phyloP scores from a whole-genome alignment of 306 rosid species.

The Nissolia schottii region DNA sequence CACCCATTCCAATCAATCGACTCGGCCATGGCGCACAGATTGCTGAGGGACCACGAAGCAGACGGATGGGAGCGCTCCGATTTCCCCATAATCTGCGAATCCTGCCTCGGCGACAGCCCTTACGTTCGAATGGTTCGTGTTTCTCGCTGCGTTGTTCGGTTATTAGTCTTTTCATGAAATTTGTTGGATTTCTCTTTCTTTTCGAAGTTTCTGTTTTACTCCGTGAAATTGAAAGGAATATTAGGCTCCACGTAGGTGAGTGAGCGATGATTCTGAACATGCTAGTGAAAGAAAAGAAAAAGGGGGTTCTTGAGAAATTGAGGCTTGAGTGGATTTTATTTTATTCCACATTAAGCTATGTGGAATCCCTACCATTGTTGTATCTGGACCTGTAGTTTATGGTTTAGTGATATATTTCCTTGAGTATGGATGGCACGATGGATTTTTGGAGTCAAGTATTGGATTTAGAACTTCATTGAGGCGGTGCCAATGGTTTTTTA shows the following conservation, averaged over 20 bases:
- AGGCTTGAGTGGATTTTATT: neutral
- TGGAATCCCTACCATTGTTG: neutral
- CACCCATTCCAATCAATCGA: neutral
- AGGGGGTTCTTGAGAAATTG: neutral
- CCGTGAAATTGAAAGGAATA: neutral
- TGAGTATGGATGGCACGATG: neutral
- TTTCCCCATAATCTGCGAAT: conserved; percentile 57
- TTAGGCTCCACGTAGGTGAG: neutral
- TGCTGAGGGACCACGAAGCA: conserved; percentile 55
- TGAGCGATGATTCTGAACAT: neutral
- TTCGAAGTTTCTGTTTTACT: neutral
- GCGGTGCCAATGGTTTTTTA: neutral
- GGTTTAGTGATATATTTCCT: neutral
- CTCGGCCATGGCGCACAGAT: conserved; percentile 44
- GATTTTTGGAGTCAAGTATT: neutral
- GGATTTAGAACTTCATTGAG: neutral
- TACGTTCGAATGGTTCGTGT: conserved; percentile 51
- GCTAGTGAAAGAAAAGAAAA: neutral
- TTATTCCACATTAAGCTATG: neutral
- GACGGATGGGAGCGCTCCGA: conserved; percentile 67
- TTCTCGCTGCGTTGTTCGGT: neutral
- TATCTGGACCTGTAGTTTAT: neutral
- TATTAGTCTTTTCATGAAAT: neutral
- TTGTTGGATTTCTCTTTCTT: neutral
- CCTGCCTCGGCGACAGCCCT: conserved; percentile 57